These are phyloP conservation scores for Calonectria montana DNA, from an alignment of 2,329 filamentous ascomycete species.

Conservation along the genomic window DNA sequence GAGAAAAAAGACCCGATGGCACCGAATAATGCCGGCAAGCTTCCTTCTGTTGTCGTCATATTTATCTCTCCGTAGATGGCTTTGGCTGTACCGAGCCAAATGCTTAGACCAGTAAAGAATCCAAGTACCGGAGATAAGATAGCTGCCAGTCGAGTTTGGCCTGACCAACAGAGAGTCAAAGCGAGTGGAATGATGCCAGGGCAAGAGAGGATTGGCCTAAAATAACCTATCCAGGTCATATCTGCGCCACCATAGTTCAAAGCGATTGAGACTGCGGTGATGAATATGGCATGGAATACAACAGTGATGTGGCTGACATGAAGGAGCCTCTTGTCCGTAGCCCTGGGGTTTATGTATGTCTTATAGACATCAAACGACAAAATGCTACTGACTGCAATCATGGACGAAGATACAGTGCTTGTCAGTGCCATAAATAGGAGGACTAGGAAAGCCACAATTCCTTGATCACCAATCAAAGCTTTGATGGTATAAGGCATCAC, in stretches of 20 bases:
- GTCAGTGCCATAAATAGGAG: neutral
- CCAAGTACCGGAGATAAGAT: neutral
- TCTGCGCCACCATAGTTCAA: neutral
- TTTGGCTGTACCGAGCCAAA: neutral
- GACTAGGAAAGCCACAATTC: neutral
- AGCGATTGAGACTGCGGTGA: neutral
- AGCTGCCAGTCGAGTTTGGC: neutral
- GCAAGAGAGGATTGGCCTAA: neutral
- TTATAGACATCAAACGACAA: neutral
- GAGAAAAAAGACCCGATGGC: neutral
- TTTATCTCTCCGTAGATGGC: neutral
- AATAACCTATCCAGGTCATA: neutral
- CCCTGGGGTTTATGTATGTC: neutral
- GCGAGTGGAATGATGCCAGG: neutral
- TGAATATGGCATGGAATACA: neutral
- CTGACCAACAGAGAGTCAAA: neutral
- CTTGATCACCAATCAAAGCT: neutral
- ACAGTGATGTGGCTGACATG: neutral
- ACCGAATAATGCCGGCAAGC: neutral
- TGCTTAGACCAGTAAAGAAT: neutral
- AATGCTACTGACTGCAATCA: neutral
- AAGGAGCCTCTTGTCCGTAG: neutral
- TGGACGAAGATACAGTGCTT: neutral
- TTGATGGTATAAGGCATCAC: neutral
- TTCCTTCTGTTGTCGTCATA: neutral